A percentile compares a stretch with the other conserved stretches of the same genome.
Evolutionary conservation across 768 basidiomycete species (phyloP).

Genomic region (Lyophyllum atratum): DNA sequence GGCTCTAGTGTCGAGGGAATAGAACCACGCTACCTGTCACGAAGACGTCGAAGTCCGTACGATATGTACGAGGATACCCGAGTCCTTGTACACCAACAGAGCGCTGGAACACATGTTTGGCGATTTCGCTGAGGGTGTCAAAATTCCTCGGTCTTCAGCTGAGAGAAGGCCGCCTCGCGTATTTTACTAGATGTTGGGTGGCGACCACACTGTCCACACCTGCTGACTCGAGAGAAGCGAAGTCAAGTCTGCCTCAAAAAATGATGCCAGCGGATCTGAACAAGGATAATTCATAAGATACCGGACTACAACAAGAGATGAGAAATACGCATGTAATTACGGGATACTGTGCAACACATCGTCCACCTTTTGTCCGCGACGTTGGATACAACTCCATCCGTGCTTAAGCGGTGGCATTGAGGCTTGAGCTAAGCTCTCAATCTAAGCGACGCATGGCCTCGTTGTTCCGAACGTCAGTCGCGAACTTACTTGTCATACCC

Average conservation of each 20-base stretch:
- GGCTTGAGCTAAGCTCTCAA: slow-evolving; percentile 3
- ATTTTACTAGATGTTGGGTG: too few relatives aligned
- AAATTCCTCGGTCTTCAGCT: too few relatives aligned
- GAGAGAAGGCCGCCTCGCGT: neutral
- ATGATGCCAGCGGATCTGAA: neutral
- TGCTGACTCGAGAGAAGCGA: too few relatives aligned
- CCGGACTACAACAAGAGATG: neutral
- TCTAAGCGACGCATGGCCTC: slow-evolving; percentile 42
- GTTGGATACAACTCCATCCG: neutral
- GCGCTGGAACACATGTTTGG: too few relatives aligned
- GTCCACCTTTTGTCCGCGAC: neutral
- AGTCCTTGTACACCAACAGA: neutral
- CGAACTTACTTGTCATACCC: slow-evolving; percentile 48
- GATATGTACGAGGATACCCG: too few relatives aligned
- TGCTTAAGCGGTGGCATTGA: neutral
- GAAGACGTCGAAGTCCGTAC: too few relatives aligned
- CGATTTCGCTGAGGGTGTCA: too few relatives aligned
- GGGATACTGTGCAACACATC: neutral
- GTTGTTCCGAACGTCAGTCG: slow-evolving; percentile 46
- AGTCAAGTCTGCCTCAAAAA: neutral
- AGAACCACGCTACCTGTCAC: neutral
- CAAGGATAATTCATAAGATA: neutral
- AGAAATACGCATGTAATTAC: neutral
- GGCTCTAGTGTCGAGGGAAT: neutral
- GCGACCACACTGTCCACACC: too few relatives aligned